phyloP scores from a whole-genome alignment of 1,284 basidiomycete species.

The Melampsora americana region DNA sequence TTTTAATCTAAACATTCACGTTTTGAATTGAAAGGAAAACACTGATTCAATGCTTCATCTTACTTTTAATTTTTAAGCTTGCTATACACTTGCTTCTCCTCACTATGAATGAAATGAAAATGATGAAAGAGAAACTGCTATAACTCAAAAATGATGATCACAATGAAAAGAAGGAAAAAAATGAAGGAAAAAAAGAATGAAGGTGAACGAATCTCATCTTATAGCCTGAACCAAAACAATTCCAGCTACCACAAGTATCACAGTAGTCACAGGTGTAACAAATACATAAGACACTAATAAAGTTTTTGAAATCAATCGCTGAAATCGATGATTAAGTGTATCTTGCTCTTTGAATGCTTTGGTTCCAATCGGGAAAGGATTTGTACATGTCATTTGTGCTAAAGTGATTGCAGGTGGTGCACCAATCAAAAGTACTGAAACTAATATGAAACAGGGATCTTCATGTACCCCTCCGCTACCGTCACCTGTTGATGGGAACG shows the following conservation, averaged over 20 bases:
- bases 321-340: constrained; percentile 44
- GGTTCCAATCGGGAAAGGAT: constrained; percentile 45
- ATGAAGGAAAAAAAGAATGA: neutral
- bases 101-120: too few species aligned
- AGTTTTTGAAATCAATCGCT: constrained; percentile 48
- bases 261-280: constrained; percentile 47
- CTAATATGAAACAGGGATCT: constrained; percentile 34
- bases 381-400: constrained; percentile 48
- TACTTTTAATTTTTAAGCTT: too few species aligned
- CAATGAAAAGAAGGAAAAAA: neutral
- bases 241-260: constrained; percentile 38
- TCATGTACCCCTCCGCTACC: constrained; percentile 16
- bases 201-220: neutral
- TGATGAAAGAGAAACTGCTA: too few species aligned
- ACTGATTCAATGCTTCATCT: too few species aligned
- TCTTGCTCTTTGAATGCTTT: constrained; percentile 22
- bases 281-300: constrained; percentile 51
- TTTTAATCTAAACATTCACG: too few species aligned
- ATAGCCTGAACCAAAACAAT: neutral
- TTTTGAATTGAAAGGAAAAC: too few species aligned
- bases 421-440: constrained; percentile 26
- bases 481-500: neutral
- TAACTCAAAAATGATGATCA: too few species aligned
- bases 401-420: constrained; percentile 50
- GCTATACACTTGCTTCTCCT: too few species aligned